Conservation (phyloP, 352 stramenopile species). For the Phytopythium chamaehyphon region DNA sequence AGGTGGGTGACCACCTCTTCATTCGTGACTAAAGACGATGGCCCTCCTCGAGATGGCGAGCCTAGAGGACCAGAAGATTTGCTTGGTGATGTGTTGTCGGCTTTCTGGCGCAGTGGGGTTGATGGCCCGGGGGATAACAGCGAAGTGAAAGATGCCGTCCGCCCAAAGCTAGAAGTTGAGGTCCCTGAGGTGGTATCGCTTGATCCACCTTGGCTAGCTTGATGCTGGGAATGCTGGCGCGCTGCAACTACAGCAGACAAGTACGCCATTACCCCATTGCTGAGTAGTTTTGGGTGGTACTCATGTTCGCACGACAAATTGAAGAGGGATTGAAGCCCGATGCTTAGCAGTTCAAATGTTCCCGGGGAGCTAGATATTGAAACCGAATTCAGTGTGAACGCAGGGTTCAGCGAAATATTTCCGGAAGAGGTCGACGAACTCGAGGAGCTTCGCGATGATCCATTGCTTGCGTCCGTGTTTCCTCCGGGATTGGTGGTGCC, state of each 20-base stretch:
- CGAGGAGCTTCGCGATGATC: not conserved
- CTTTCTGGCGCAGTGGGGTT: not conserved
- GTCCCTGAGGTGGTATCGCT: not conserved
- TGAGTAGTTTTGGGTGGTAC: constrained; percentile 67
- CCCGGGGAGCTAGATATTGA: constrained; percentile 7
- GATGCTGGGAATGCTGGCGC: not conserved
- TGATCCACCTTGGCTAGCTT: not conserved
- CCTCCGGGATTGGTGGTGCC: not conserved
- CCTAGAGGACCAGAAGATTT: not conserved
- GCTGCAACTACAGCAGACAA: constrained; percentile 40
- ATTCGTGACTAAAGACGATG: not conserved
- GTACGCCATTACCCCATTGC: constrained; percentile 70
- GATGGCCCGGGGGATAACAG: not conserved
- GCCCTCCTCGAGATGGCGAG: not conserved
- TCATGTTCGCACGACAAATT: constrained; percentile 68
- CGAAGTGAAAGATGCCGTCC: not conserved
- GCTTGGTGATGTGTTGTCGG: not conserved
- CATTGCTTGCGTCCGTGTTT: not conserved
- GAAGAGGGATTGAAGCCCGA: constrained; percentile 71
- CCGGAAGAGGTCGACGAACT: not conserved
- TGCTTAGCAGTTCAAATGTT: constrained; percentile 58
- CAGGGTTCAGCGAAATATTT: not conserved
- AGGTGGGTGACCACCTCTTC: constrained; percentile 4
- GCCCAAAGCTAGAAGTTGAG: not conserved
- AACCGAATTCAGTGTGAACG: not conserved